Percentiles rank a stretch among this genome's conserved stretches.
Evolutionary conservation across 345 rosid genomes (phyloP).

Genomic region (Syzygium oleosum): DNA sequence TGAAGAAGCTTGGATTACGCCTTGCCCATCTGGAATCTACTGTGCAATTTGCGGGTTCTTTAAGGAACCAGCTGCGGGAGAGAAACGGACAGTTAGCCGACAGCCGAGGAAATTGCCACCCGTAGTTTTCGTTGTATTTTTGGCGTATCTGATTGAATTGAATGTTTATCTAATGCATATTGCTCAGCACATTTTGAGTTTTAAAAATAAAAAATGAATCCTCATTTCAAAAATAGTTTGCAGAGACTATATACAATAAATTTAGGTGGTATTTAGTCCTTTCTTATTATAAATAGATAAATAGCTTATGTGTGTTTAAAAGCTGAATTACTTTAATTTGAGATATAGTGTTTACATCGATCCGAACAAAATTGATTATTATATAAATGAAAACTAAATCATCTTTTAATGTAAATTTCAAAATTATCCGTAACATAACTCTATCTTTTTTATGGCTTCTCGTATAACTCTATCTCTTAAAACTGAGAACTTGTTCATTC

Average conservation of each 20-base stretch:
- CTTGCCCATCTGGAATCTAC: conserved; percentile 8
- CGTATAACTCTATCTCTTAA: neutral
- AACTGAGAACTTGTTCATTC: neutral
- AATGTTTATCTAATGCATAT: neutral
- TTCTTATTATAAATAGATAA: neutral
- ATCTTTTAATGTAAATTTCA: neutral
- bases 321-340: neutral
- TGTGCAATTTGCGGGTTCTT: neutral
- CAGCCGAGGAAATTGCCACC: neutral
- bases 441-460: neutral
- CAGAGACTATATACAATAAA: neutral
- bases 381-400: neutral
- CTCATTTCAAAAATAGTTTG: neutral
- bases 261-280: neutral
- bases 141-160: neutral
- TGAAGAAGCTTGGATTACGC: neutral
- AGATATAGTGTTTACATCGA: too few relatives aligned
- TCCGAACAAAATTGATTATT: neutral
- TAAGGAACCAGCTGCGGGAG: neutral
- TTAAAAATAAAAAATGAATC: neutral
- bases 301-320: neutral
- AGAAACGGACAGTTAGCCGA: neutral
- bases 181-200: neutral
- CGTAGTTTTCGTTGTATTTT: neutral
- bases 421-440: neutral